Evolutionary conservation across 2,329 filamentous ascomycete species (phyloP).

Genomic region (Diaporthe longicolla): DNA sequence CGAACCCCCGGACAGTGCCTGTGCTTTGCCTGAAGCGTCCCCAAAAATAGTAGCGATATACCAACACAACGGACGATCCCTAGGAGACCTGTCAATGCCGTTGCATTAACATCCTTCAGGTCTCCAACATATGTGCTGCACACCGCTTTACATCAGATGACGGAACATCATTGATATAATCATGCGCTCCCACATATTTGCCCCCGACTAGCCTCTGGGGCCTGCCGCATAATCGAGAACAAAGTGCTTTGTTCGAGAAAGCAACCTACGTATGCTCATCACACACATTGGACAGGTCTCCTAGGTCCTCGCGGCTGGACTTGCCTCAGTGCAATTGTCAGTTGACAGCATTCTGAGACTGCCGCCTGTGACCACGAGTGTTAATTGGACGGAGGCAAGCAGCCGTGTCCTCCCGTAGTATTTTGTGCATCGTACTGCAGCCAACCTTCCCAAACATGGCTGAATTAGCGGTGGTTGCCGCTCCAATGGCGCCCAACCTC

Average conservation of each 20-base stretch:
- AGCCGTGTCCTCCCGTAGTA: slow-evolving; percentile 36
- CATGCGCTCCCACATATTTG: background rate
- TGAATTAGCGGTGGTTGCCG: slow-evolving; percentile 26
- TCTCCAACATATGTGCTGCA: slow-evolving; percentile 19
- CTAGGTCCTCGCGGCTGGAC: slow-evolving; percentile 22
- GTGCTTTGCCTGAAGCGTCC: background rate
- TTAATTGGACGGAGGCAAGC: slow-evolving; percentile 26
- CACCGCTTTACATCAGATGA: slow-evolving; percentile 29
- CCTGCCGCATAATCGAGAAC: slow-evolving; percentile 5
- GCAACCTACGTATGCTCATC: background rate
- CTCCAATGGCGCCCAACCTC: slow-evolving; percentile 9
- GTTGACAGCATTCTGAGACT: slow-evolving; percentile 17
- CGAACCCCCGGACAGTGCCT: background rate
- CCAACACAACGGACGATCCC: slow-evolving; percentile 24
- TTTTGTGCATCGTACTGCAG: slow-evolving; percentile 26
- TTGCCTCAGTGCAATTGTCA: slow-evolving; percentile 18
- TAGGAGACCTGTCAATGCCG: slow-evolving; percentile 34
- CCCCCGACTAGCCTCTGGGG: background rate
- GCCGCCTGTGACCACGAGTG: background rate
- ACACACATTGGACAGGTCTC: background rate
- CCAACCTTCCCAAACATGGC: slow-evolving; percentile 32
- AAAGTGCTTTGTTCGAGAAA: slow-evolving; percentile 13
- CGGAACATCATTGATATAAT: slow-evolving; percentile 5
- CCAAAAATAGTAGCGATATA: slow-evolving; percentile 28
- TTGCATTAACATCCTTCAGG: slow-evolving; percentile 8